A percentile compares a stretch with the other conserved stretches of the same genome.
phyloP scores from a whole-genome alignment of 2,329 filamentous ascomycete genomes.

The Colletotrichum somersetense region DNA sequence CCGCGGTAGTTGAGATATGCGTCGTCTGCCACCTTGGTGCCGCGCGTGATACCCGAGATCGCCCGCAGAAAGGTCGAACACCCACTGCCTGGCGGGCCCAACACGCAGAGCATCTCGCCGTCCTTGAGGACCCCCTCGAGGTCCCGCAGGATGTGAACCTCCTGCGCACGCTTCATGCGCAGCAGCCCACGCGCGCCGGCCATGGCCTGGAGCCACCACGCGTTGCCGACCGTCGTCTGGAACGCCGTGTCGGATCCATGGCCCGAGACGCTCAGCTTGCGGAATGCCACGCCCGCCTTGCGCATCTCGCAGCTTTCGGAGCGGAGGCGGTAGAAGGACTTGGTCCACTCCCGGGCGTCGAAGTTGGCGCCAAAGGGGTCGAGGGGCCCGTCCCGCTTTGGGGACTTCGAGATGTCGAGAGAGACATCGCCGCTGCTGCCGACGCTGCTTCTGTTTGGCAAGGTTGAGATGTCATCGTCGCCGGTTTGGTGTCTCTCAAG shows the following conservation, averaged over 20 bases:
- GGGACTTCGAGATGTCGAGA: constrained; percentile 17
- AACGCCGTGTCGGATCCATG: constrained; percentile 33
- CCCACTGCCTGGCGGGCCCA: constrained; percentile 67
- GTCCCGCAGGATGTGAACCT: constrained; percentile 63
- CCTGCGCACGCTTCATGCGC: constrained; percentile 36
- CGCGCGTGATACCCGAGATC: constrained; percentile 72
- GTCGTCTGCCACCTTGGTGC: constrained; percentile 56
- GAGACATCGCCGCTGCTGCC: neutral
- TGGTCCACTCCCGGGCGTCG: constrained; percentile 57
- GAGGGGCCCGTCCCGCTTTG: constrained; percentile 47
- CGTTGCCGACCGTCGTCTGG: constrained; percentile 32
- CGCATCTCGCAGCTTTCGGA: constrained; percentile 47
- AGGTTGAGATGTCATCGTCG: neutral
- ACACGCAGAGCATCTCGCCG: constrained; percentile 69
- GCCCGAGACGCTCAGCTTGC: constrained; percentile 56
- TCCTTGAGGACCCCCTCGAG: constrained; percentile 64
- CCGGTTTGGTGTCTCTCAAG: constrained; percentile 26
- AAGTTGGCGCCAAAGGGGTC: constrained; percentile 64
- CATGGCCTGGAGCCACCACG: constrained; percentile 47
- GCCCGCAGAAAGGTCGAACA: constrained; percentile 79
- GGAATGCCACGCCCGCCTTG: constrained; percentile 56
- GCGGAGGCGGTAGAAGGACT: constrained; percentile 45
- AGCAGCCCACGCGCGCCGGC: constrained; percentile 22
- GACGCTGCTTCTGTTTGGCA: neutral
- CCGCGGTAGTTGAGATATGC: constrained; percentile 39